Conservation (phyloP, 192 early-diverging fungal genomes). For the Entomortierella parvispora region DNA sequence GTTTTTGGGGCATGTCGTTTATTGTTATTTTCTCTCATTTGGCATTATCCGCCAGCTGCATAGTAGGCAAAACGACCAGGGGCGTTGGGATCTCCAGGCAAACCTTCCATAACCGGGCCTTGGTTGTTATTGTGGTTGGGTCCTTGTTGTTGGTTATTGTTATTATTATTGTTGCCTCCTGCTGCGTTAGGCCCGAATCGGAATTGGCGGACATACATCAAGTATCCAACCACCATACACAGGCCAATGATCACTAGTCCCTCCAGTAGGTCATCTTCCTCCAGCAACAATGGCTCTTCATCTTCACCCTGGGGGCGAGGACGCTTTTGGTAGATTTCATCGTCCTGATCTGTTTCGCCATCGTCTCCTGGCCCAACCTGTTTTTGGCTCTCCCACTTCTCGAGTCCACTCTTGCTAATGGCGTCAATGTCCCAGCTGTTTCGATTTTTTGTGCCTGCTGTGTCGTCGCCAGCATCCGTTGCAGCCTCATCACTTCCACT, state of each 20-base stretch:
- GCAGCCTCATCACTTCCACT: not conserved
- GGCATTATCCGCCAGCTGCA: constrained; percentile 50
- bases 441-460: not conserved
- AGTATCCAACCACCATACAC: constrained; percentile 62
- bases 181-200: constrained; percentile 41
- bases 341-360: constrained; percentile 52
- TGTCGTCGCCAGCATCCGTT: not conserved
- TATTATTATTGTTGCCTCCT: constrained; percentile 9
- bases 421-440: constrained; percentile 19
- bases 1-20: too few species aligned
- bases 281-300: constrained; percentile 49
- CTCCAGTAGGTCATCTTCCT: constrained; percentile 65
- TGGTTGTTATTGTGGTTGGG: constrained; percentile 13
- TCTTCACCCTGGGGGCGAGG: constrained; percentile 17
- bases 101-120: constrained; percentile 7
- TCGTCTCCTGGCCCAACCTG: constrained; percentile 37
- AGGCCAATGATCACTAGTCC: constrained; percentile 62
- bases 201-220: constrained; percentile 70
- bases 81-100: constrained; percentile 34
- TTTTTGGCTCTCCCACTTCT: constrained; percentile 27
- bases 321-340: constrained; percentile 31
- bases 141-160: constrained; percentile 17
- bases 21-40: too few species aligned
- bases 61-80: constrained; percentile 44
- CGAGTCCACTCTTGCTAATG: constrained; percentile 16